Conservation (phyloP, 2,329 filamentous ascomycete genomes). For the Neurospora sp. region DNA sequence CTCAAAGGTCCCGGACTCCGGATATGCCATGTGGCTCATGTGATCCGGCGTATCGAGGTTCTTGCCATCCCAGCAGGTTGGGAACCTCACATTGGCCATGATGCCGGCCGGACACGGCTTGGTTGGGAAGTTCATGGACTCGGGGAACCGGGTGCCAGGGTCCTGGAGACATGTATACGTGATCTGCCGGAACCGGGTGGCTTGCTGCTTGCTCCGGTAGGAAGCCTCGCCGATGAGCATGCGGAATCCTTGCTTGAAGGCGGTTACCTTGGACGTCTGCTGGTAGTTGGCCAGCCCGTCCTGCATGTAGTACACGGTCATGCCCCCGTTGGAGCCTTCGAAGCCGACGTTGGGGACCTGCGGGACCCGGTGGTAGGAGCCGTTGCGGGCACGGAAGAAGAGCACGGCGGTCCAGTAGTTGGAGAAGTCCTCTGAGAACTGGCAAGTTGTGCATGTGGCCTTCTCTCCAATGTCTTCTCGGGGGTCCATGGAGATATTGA, state of each 20-base stretch:
- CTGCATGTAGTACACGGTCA: conserved; percentile 25
- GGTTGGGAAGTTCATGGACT: conserved; percentile 29
- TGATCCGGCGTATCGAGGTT: conserved; percentile 35
- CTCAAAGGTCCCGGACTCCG: conserved; percentile 17
- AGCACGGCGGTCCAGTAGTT: conserved; percentile 20
- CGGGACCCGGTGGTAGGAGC: conserved; percentile 13
- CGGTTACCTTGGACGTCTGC: conserved; percentile 28
- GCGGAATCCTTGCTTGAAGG: conserved; percentile 34
- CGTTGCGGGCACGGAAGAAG: conserved; percentile 16
- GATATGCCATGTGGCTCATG: conserved; percentile 31
- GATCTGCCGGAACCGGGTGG: conserved; percentile 30
- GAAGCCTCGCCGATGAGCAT: conserved; percentile 33
- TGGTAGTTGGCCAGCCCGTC: conserved; percentile 18
- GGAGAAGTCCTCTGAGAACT: conserved; percentile 26
- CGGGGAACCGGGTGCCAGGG: conserved; percentile 25
- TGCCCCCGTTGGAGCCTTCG: conserved; percentile 22
- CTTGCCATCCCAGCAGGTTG: conserved; percentile 41
- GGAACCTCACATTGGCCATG: conserved; percentile 34
- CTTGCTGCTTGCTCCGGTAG: conserved; percentile 24
- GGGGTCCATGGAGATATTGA: conserved; percentile 29
- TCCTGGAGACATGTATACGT: conserved; percentile 33
- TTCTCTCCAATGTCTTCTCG: conserved; percentile 16
- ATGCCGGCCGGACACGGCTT: conserved; percentile 24
- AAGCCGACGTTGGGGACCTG: conserved; percentile 24
- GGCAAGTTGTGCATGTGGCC: conserved; percentile 23